Conservation (phyloP, 148 eudicot genomes). For the Oxyria digyna region DNA sequence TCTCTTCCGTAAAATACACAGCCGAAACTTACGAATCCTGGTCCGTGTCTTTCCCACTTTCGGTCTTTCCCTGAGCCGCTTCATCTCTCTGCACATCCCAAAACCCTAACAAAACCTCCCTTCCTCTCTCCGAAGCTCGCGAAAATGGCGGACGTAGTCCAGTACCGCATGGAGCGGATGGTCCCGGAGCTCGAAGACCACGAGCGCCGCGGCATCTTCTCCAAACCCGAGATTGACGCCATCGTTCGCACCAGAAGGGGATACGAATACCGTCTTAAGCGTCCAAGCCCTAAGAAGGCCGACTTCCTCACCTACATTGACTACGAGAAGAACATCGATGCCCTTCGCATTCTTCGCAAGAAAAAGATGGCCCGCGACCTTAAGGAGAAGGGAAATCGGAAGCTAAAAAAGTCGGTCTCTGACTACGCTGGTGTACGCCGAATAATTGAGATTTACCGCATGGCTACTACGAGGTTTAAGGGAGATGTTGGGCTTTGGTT, state of each 20-base stretch:
- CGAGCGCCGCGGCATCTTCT: conserved; percentile 58
- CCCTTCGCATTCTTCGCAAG: conserved; percentile 42
- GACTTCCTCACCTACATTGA: conserved; percentile 61
- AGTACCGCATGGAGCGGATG: conserved; percentile 71
- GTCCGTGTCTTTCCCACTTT: background rate
- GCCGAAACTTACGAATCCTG: background rate
- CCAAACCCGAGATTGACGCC: conserved; percentile 38
- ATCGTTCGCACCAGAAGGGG: conserved; percentile 63
- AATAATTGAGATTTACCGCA: conserved; percentile 45
- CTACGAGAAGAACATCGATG: conserved; percentile 55
- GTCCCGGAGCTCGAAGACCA: conserved; percentile 69
- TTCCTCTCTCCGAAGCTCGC: background rate
- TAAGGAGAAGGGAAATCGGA: conserved; percentile 22
- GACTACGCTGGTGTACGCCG: conserved; percentile 52
- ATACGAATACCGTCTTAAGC: conserved; percentile 61
- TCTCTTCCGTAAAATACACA: background rate
- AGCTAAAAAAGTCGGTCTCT: conserved; percentile 36
- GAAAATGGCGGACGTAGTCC: conserved; percentile 80
- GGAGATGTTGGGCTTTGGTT: conserved; percentile 82
- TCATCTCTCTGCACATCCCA: background rate
- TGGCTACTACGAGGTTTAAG: conserved; percentile 69
- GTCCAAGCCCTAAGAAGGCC: conserved; percentile 60
- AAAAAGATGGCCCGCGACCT: conserved; percentile 18
- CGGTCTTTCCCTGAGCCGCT: background rate
- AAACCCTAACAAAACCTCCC: background rate